Evolutionary conservation across 1,284 basidiomycete species (phyloP).

Genomic region (Singerocomus inundabilis): DNA sequence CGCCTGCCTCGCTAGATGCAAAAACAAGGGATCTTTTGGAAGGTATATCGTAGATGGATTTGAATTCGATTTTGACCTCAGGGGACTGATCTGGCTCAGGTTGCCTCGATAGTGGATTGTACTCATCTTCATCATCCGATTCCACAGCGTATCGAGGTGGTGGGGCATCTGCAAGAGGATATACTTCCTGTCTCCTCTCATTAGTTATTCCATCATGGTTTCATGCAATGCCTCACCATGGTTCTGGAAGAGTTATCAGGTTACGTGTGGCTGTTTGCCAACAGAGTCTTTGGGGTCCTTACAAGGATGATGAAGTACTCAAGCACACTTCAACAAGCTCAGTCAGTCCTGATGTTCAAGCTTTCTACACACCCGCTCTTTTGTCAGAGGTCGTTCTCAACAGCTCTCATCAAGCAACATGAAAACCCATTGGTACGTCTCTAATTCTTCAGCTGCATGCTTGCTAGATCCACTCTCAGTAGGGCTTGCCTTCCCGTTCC

Average conservation of each 20-base stretch:
- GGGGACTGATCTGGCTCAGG: conserved; percentile 19
- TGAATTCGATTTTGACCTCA: conserved; percentile 39
- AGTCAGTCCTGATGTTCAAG: conserved; percentile 8
- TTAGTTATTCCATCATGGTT: neutral
- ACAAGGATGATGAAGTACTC: neutral
- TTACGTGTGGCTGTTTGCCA: neutral
- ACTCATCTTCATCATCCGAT: conserved; percentile 67
- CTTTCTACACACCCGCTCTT: neutral
- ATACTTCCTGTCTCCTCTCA: conserved; percentile 42
- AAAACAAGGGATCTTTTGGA: conserved; percentile 39
- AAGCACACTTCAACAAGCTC: neutral
- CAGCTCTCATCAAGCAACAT: conserved; percentile 27
- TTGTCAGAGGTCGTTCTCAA: conserved; percentile 20
- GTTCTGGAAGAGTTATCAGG: neutral
- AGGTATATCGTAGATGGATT: conserved; percentile 33
- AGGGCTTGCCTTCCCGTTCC: conserved; percentile 54
- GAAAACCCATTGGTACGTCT: conserved; percentile 46
- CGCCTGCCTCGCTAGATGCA: conserved; percentile 46
- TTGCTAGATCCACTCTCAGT: conserved; percentile 22
- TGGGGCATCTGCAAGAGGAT: conserved; percentile 53
- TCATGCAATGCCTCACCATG: conserved; percentile 17
- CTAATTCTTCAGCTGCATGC: conserved; percentile 1
- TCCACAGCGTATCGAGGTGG: conserved; percentile 63
- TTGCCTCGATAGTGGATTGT: conserved; percentile 39
- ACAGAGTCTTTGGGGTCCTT: conserved; percentile 14